phyloP scores from a whole-genome alignment of 2,329 filamentous ascomycete genomes.

The Cyphellophora europaea region DNA sequence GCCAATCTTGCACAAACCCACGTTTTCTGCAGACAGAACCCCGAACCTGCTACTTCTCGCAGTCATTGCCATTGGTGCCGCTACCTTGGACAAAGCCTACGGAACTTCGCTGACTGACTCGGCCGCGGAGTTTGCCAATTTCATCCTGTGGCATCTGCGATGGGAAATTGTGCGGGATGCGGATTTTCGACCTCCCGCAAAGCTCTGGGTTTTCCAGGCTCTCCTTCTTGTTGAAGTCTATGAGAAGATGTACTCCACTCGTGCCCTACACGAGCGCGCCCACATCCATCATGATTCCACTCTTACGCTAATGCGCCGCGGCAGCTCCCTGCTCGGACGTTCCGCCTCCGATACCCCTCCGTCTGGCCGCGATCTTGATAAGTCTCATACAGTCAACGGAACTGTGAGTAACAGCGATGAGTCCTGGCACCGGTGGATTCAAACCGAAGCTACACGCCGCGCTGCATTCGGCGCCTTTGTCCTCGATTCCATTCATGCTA shows the following conservation, averaged over 20 bases:
- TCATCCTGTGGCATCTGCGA: slow-evolving; percentile 83
- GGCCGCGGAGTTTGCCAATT: slow-evolving; percentile 77
- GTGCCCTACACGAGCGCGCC: slow-evolving; percentile 82
- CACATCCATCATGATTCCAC: slow-evolving; percentile 97
- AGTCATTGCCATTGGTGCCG: slow-evolving; percentile 87
- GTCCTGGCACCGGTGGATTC: slow-evolving; percentile 95
- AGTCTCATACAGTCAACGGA: slow-evolving; percentile 33
- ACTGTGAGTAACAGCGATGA: slow-evolving; percentile 62
- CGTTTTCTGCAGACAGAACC: slow-evolving; percentile 79
- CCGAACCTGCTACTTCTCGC: slow-evolving; percentile 75
- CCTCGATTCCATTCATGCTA: slow-evolving; percentile 90
- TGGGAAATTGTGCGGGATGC: slow-evolving; percentile 93
- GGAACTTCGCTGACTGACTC: slow-evolving; percentile 63
- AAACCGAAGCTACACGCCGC: slow-evolving; percentile 78
- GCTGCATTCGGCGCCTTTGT: slow-evolving; percentile 91
- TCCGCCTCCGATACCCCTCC: slow-evolving; percentile 78
- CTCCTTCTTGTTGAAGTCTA: slow-evolving; percentile 82
- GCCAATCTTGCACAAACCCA: slow-evolving; percentile 88
- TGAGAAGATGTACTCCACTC: slow-evolving; percentile 95
- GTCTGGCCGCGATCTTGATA: slow-evolving; percentile 39
- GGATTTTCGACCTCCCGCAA: slow-evolving; percentile 83
- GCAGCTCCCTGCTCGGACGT: slow-evolving; percentile 80
- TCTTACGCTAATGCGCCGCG: slow-evolving; percentile 87
- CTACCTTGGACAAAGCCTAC: slow-evolving; percentile 76
- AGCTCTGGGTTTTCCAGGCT: slow-evolving; percentile 92